These are phyloP conservation scores for Vitis riparia DNA, from an alignment of 164 flowering plant species.

Conservation along the genomic window DNA sequence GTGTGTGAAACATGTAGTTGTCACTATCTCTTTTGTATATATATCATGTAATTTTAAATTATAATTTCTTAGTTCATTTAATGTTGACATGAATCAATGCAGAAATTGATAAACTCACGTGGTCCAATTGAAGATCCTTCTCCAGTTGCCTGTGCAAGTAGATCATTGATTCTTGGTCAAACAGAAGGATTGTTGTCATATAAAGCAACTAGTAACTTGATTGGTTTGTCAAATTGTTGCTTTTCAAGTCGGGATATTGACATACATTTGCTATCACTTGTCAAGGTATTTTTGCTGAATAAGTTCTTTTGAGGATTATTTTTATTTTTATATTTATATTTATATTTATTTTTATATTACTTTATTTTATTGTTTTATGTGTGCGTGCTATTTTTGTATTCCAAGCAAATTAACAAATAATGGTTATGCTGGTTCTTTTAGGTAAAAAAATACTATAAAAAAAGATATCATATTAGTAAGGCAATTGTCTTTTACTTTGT, in stretches of 20 bases:
- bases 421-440: not conserved
- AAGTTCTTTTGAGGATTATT: not conserved
- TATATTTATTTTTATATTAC: not conserved
- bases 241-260: slow-evolving; percentile 66
- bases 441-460: not conserved
- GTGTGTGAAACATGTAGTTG: not conserved
- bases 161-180: slow-evolving; percentile 56
- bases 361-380: not conserved
- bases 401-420: not conserved
- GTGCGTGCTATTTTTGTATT: not conserved
- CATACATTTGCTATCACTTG: slow-evolving; percentile 61
- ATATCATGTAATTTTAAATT: not conserved
- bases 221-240: slow-evolving; percentile 57
- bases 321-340: not conserved
- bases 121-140: slow-evolving; percentile 91
- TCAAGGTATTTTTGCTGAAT: slow-evolving; percentile 52
- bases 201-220: slow-evolving; percentile 67
- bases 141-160: slow-evolving; percentile 56
- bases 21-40: not conserved
- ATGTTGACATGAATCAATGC: slow-evolving; percentile 41
- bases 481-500: too few species aligned
- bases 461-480: too few species aligned
- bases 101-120: slow-evolving; percentile 68
- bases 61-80: slow-evolving; percentile 15
- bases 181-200: slow-evolving; percentile 70